Base-by-base conservation (phyloP, 225 moss, liverwort and hornwort species). In the Polytrichum formosum region DNA sequence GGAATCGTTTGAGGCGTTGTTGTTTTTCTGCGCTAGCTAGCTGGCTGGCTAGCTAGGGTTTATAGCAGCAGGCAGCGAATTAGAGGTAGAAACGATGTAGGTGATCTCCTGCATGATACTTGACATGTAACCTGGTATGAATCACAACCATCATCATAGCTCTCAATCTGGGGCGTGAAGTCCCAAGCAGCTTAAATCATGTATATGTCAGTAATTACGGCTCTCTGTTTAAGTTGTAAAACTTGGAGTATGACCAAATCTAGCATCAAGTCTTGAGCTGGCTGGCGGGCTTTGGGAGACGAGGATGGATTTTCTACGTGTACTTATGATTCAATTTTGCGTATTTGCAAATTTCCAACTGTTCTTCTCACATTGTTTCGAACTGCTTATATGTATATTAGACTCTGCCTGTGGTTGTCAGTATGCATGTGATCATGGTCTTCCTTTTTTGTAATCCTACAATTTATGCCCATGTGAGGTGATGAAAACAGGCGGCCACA, bases 1-100 rank as follows among this genome's bases (percentile, higher is more conserved):
- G 68, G 55, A 55, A 58, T 54, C 53, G 8, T 26, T 26, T 53
- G 67, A 67, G 67, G 67, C 67, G 26, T 67, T 54, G 54, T 53
- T 53, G 53, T 67, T 58, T 23, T 58, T 58, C 23, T 20, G 23
- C 23, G 23, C 58, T 23, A 58, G 58, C n/a, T 16, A 46, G 46
- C 1, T 46, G 46, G 46, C 46, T 46, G 46, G 46, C 16, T 46
- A 58, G 58, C 6, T 58, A 58, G 58, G 58, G 23, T 6, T 58
- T 58, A 58, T 20, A 23, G 35, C 35, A 35, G 35, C 35, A 35
- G 35, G 35, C 35, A 35, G 20, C 21, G 21, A 23, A 20, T 58
- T 6, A 58, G 21, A 58, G 58, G 58, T 58, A 58, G 58, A 23
- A 6, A 58, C 9, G 46, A 58, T 23, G 46, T 58, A 58, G 58